Base-by-base conservation (phyloP, 2,329 filamentous ascomycete species). In the Xylariaceae sp. region DNA sequence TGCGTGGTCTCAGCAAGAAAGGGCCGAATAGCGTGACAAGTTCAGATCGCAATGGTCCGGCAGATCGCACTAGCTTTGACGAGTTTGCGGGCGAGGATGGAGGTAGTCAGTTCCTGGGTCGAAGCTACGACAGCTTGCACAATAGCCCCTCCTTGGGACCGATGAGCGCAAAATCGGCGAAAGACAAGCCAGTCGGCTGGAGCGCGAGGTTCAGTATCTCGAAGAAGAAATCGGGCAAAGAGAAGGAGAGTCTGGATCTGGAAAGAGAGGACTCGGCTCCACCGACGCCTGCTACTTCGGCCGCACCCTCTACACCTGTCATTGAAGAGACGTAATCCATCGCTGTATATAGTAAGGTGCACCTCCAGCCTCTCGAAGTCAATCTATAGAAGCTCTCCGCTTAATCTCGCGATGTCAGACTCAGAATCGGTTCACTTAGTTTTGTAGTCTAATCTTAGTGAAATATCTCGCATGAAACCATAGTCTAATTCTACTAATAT, bases 61-160 rank as follows among this genome's bases (percentile, higher is more conserved):
- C 66, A 4, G 77, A 81, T 37, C 71, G 78, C 33, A 76, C 75
- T 11, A 80, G 76, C 55, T 74, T 82, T 15, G 78, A 80, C 31
- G 74, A 78, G 35, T 56, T 71, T 6, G 72, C 65, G 4, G 72
- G 66, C 17, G 76, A 79, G 48, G 71, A 73, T 15, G 49, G 42
- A 18, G 37, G 44, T 31, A 45, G 42, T 13, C 49, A 45, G 16
- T 39, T 47, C 8, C 58, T 74, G 15, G 74, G 73, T 8, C 71
- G 70, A 38, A 78, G 75, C 58, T 69, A 71, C 31, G 78, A 82
- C 19, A 81, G 77, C 49, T 65, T 75, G 72, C 56, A 26, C 22
- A 26, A 26, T 11, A 81, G 74, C 54, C 74, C 78, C 2, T 73
- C 71, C 8, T 59, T 81, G n/a, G 76, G 76, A 2, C 68, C 74